A percentile compares a stretch with the other conserved stretches of the same genome.
phyloP scores from a whole-genome alignment of 1,139 yeast species.

The Trichomonascaceae sp. region DNA sequence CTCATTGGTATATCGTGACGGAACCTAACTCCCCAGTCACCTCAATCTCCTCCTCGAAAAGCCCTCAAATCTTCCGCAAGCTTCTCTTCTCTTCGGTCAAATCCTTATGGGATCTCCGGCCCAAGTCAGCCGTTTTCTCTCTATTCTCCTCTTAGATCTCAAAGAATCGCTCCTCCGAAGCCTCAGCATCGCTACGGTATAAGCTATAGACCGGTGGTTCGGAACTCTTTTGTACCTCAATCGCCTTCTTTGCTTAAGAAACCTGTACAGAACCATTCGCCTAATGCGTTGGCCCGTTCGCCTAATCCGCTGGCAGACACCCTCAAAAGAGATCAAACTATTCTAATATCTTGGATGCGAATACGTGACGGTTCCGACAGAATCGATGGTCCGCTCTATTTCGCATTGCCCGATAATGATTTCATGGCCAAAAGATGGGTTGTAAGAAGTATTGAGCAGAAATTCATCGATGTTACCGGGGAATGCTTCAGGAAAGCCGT shows the following conservation, averaged over 20 bases:
- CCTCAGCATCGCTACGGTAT: constrained; percentile 6
- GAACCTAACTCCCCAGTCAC: neutral
- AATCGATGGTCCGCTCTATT: neutral
- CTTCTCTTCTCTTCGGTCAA: constrained; percentile 1
- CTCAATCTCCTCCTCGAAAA: neutral
- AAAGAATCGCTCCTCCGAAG: constrained; percentile 2
- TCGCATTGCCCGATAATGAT: constrained; percentile 1
- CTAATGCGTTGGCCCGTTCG: too few relatives aligned
- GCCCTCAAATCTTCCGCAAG: neutral
- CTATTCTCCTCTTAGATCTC: neutral
- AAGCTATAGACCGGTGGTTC: neutral
- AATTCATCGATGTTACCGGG: neutral
- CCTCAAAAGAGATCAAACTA: neutral
- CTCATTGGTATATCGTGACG: too few relatives aligned
- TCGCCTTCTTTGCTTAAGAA: neutral
- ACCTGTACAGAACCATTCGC: neutral
- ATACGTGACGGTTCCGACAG: neutral
- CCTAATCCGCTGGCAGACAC: too few relatives aligned
- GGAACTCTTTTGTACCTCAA: constrained; percentile 2
- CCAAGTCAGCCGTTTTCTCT: neutral
- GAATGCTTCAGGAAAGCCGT: neutral
- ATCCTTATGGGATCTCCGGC: neutral
- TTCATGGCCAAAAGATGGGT: neutral
- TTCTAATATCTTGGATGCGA: neutral
- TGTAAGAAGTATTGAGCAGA: neutral